phyloP scores from a whole-genome alignment of 805 yeast species.

The Lipomyces japonicus region DNA sequence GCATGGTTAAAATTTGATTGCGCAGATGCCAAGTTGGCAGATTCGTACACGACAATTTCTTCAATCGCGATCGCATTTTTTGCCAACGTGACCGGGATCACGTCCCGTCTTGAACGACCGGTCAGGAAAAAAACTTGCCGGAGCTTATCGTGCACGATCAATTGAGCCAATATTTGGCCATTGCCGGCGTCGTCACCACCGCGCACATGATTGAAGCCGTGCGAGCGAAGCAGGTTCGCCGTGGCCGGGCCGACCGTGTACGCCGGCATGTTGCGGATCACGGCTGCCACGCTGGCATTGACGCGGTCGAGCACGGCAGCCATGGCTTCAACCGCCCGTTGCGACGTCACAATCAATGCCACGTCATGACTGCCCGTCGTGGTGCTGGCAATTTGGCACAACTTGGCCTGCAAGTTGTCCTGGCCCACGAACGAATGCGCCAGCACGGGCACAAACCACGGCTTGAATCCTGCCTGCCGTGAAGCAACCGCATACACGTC shows the following conservation, averaged over 20 bases:
- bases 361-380: slow-evolving; percentile 33
- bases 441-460: slow-evolving; percentile 66
- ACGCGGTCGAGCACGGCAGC: slow-evolving; percentile 39
- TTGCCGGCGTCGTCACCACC: slow-evolving; percentile 82
- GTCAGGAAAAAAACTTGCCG: slow-evolving; percentile 59
- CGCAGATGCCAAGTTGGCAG: slow-evolving; percentile 37
- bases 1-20: slow-evolving; percentile 26
- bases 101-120: slow-evolving; percentile 79
- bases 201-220: slow-evolving; percentile 64
- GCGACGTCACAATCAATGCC: slow-evolving; percentile 77
- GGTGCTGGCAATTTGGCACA: slow-evolving; percentile 33
- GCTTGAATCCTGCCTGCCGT: neutral
- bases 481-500: slow-evolving; percentile 19
- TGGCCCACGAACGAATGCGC: slow-evolving; percentile 58
- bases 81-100: slow-evolving; percentile 61
- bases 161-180: slow-evolving; percentile 61
- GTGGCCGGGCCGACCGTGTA: slow-evolving; percentile 96
- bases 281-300: slow-evolving; percentile 6
- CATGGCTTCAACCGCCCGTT: slow-evolving; percentile 83
- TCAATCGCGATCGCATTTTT: slow-evolving; percentile 13
- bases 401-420: slow-evolving; percentile 43
- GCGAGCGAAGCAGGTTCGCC: slow-evolving; percentile 47
- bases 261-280: slow-evolving; percentile 40
- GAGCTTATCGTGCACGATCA: slow-evolving; percentile 49
- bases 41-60: slow-evolving; percentile 24